Evolutionary conservation across 768 basidiomycete species (phyloP), one percentile per base, ranked within the genome.

Genomic region (Tulasnella sp.): DNA sequence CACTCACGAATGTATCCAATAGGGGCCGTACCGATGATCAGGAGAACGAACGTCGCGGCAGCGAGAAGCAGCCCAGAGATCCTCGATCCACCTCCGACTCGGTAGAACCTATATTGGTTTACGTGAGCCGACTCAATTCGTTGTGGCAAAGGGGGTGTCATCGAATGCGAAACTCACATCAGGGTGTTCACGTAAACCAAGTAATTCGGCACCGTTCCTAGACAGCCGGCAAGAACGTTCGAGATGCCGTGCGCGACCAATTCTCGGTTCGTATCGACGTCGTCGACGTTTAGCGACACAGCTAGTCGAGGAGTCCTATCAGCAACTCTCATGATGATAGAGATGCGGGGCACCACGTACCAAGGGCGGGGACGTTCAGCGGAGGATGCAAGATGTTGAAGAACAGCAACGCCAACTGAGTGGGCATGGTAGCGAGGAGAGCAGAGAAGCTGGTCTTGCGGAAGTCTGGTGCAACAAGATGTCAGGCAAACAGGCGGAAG

Each of bases 211-310:
- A 97, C 95, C 11, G 93, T 92, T 9, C 97, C 96, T 41, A 94
- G 83, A 1, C 92, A 75, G 2, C 96, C 97, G 1, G 96, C 91
- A 0, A 94, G 87, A 4, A 98, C 82, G 85, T 99, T 98, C 1
- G 96, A 96, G 81, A 94, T 92, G 12, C 97, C 97, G 84, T 99
- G 97, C 0, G 90, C 95, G 73, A 98, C 90, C 14, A 99, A 91
- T 85, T 99, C 97, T 81, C 93, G 92, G 85, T 99, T 93, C 0
- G 97, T 96, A 82, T 98, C 92, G 80, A 98, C 89, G 74, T 89
- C 87, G 82, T 98, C 96, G 83, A 93, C 92, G 82, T 94, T 90
- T 41, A 99, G 88, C 20, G 96, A 97, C 20, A 99, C 94, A 75
- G 94, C 94, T 94, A 72, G 44, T 46, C 9, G 16, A 14, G 44